Evolutionary conservation across 148 eudicot species (phyloP).

Genomic region (Bassia scoparia): DNA sequence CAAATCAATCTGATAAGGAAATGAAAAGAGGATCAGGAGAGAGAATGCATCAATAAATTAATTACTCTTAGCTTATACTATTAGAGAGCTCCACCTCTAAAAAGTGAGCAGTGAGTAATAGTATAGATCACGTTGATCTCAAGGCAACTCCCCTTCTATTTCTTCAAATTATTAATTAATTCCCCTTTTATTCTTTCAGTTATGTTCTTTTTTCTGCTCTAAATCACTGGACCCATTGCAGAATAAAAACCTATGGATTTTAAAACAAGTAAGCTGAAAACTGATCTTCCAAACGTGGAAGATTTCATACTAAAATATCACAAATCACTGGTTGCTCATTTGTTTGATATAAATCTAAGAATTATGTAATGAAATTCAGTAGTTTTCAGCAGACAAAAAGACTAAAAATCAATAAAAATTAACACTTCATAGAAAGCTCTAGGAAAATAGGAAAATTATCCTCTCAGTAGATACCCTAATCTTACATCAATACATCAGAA

Average conservation of each 20-base stretch:
- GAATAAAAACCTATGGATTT: background rate
- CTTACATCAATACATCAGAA: background rate
- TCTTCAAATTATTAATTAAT: too few species aligned
- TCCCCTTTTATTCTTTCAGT: too few species aligned
- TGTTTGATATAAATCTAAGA: too few species aligned
- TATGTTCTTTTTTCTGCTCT: background rate
- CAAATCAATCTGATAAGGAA: too few species aligned
- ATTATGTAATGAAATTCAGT: background rate
- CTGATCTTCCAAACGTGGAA: background rate
- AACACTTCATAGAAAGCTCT: background rate
- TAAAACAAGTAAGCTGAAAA: background rate
- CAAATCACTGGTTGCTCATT: background rate
- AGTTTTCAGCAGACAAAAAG: background rate
- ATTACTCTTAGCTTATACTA: too few species aligned
- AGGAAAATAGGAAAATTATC: background rate
- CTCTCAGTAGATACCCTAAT: conserved; percentile 1
- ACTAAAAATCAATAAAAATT: background rate
- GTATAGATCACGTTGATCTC: too few species aligned
- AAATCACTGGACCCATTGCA: background rate
- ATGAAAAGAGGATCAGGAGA: too few species aligned
- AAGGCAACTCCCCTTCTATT: too few species aligned
- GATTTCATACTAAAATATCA: background rate
- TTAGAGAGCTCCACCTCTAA: too few species aligned
- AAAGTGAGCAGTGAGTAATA: too few species aligned
- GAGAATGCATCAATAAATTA: too few species aligned